These are phyloP conservation scores for Xylaria sp. DNA, from an alignment of 2,329 filamentous ascomycete genomes.

Conservation along the genomic window DNA sequence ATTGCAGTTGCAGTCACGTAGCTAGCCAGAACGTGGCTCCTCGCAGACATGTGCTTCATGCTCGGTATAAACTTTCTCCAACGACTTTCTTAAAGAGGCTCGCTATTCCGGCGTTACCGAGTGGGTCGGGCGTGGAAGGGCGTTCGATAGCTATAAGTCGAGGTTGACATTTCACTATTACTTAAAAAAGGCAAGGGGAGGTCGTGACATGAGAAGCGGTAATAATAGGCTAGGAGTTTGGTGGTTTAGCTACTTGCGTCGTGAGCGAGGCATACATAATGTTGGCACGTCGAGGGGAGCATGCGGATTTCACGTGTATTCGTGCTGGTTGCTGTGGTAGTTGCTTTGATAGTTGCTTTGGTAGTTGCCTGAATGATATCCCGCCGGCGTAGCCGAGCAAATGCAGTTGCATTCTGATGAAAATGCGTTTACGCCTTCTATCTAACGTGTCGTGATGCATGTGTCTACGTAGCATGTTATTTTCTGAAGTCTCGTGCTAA, in stretches of 20 bases:
- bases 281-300: slow-evolving; percentile 15
- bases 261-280: slow-evolving; percentile 21
- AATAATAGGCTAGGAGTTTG: slow-evolving; percentile 32
- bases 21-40: slow-evolving; percentile 15
- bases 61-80: slow-evolving; percentile 11
- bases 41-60: slow-evolving; percentile 1
- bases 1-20: slow-evolving; percentile 29
- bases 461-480: background rate
- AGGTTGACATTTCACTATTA: slow-evolving; percentile 13
- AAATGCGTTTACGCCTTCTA: slow-evolving; percentile 1
- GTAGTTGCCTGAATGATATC: slow-evolving; percentile 49
- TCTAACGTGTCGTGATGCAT: slow-evolving; percentile 39
- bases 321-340: slow-evolving; percentile 32
- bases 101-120: slow-evolving; percentile 22
- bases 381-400: slow-evolving; percentile 51
- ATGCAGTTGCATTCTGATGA: slow-evolving; percentile 35
- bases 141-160: slow-evolving; percentile 14
- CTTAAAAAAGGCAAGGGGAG: slow-evolving; percentile 23
- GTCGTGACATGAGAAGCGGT: slow-evolving; percentile 20
- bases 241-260: slow-evolving; percentile 10
- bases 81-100: slow-evolving; percentile 14
- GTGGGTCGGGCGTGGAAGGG: slow-evolving; percentile 9
- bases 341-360: slow-evolving; percentile 36
- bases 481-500: background rate
- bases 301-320: slow-evolving; percentile 33